A percentile compares a stretch with the other conserved stretches of the same genome.
These are phyloP conservation scores for Grifola frondosa DNA, from an alignment of 1,284 basidiomycete genomes.

Conservation along the genomic window DNA sequence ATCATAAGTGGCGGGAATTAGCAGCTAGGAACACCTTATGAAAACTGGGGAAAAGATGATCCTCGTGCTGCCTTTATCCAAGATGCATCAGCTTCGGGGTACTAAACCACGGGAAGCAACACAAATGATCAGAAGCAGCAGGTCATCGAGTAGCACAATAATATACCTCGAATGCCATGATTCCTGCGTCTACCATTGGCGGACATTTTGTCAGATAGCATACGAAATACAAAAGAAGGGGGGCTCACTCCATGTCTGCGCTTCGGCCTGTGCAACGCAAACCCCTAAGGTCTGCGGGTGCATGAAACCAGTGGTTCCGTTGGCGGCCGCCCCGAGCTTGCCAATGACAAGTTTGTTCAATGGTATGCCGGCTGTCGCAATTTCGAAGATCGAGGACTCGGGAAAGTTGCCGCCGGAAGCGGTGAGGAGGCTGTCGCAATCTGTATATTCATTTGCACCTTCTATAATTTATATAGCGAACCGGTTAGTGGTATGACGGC, in stretches of 20 bases:
- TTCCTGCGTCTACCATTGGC: slow-evolving; percentile 44
- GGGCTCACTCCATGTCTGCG: slow-evolving; percentile 54
- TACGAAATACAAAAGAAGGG: slow-evolving; percentile 2
- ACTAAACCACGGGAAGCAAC: slow-evolving; percentile 26
- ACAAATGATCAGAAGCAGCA: background rate
- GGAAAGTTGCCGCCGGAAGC: slow-evolving; percentile 51
- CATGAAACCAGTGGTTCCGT: slow-evolving; percentile 61
- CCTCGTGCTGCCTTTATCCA: slow-evolving; percentile 49
- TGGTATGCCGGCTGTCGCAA: slow-evolving; percentile 51
- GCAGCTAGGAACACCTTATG: too few relatives aligned
- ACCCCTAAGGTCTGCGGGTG: slow-evolving; percentile 46
- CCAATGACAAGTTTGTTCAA: slow-evolving; percentile 55
- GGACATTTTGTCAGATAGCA: background rate
- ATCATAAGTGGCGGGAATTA: too few relatives aligned
- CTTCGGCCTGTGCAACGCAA: slow-evolving; percentile 53
- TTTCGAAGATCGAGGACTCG: slow-evolving; percentile 53
- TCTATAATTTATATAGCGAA: slow-evolving; percentile 32
- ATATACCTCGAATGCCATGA: slow-evolving; percentile 33
- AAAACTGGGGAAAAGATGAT: slow-evolving; percentile 39
- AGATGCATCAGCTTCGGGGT: slow-evolving; percentile 41
- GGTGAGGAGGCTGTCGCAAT: slow-evolving; percentile 51
- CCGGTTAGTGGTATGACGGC: background rate
- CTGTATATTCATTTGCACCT: slow-evolving; percentile 54
- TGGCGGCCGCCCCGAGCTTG: slow-evolving; percentile 52
- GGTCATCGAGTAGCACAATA: background rate